These are phyloP conservation scores for Serendipita sp. DNA, from an alignment of 768 basidiomycete genomes.

Conservation along the genomic window DNA sequence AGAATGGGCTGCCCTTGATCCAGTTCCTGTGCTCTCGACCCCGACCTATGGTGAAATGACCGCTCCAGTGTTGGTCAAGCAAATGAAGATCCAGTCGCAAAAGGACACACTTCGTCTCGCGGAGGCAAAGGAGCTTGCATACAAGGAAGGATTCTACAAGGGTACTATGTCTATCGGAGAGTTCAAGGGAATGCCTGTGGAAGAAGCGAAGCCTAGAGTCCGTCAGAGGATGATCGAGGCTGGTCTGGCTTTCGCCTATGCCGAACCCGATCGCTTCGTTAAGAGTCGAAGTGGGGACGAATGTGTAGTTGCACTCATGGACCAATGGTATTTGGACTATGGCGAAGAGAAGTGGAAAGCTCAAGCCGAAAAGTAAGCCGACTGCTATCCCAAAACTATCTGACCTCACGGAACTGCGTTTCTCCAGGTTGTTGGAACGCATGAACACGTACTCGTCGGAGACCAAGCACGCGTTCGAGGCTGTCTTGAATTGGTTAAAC, in stretches of 20 bases:
- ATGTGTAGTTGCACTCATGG: conserved; percentile 94
- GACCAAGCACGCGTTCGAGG: conserved; percentile 84
- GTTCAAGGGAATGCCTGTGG: conserved; percentile 74
- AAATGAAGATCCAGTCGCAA: conserved; percentile 88
- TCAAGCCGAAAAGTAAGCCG: conserved; percentile 60
- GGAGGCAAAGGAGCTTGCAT: conserved; percentile 94
- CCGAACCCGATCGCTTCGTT: conserved; percentile 86
- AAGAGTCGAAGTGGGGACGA: conserved; percentile 87
- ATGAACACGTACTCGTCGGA: conserved; percentile 90
- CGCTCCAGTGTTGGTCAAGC: conserved; percentile 66
- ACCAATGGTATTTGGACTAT: conserved; percentile 99
- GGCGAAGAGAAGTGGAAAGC: conserved; percentile 83
- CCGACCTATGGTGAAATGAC: conserved; percentile 86
- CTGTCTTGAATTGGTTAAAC: conserved; percentile 85
- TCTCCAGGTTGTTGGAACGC: conserved; percentile 47
- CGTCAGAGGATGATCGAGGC: conserved; percentile 64
- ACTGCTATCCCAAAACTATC: not conserved
- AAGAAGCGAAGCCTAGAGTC: conserved; percentile 85
- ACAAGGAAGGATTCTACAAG: conserved; percentile 96
- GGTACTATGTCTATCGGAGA: conserved; percentile 86
- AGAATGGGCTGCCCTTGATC: conserved; percentile 69
- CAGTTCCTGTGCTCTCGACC: conserved; percentile 75
- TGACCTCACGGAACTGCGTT: conserved; percentile 2
- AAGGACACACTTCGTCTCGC: conserved; percentile 86
- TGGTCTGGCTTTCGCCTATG: conserved; percentile 75